Percentiles rank a stretch among this genome's conserved stretches.
Evolutionary conservation across 2,329 filamentous ascomycete species (phyloP).

Genomic region (Aspergillus ruber): DNA sequence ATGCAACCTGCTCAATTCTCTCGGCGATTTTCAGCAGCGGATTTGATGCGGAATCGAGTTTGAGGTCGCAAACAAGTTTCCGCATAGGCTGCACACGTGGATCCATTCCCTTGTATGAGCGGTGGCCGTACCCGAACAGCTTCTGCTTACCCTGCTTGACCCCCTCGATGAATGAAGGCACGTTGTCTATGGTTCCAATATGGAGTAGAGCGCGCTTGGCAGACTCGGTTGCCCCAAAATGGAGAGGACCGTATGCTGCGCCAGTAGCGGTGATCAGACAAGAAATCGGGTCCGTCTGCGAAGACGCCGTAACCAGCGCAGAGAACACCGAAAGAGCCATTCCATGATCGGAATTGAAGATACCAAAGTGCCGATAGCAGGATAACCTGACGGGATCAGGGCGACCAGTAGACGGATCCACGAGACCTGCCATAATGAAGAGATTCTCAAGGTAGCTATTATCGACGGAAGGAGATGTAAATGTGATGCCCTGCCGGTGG

Average conservation of each 20-base stretch:
- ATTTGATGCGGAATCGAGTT: slow-evolving; percentile 4
- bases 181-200: slow-evolving; percentile 19
- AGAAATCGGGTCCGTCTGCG: slow-evolving; percentile 50
- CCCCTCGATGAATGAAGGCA: slow-evolving; percentile 21
- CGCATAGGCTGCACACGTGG: slow-evolving; percentile 21
- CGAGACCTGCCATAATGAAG: slow-evolving; percentile 49
- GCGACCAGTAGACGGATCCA: slow-evolving; percentile 42
- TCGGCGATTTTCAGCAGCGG: slow-evolving; percentile 19
- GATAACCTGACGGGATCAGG: slow-evolving; percentile 43
- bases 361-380: slow-evolving; percentile 49
- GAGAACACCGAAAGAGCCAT: slow-evolving; percentile 54
- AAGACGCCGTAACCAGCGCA: slow-evolving; percentile 51
- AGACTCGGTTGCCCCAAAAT: slow-evolving; percentile 55
- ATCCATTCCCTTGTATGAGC: slow-evolving; percentile 25
- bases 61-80: slow-evolving; percentile 18
- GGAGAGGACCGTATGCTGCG: slow-evolving; percentile 52
- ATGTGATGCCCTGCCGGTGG: slow-evolving; percentile 17
- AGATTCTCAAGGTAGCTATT: slow-evolving; percentile 52
- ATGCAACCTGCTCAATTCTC: slow-evolving; percentile 19
- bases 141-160: slow-evolving; percentile 22
- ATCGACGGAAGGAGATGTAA: slow-evolving; percentile 24
- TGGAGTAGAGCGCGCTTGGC: slow-evolving; percentile 40
- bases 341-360: slow-evolving; percentile 55
- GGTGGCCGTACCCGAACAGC: slow-evolving; percentile 28
- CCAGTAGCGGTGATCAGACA: slow-evolving; percentile 48